Conservation (phyloP, 495 filamentous ascomycete genomes). For the Penicillium nucicola region DNA sequence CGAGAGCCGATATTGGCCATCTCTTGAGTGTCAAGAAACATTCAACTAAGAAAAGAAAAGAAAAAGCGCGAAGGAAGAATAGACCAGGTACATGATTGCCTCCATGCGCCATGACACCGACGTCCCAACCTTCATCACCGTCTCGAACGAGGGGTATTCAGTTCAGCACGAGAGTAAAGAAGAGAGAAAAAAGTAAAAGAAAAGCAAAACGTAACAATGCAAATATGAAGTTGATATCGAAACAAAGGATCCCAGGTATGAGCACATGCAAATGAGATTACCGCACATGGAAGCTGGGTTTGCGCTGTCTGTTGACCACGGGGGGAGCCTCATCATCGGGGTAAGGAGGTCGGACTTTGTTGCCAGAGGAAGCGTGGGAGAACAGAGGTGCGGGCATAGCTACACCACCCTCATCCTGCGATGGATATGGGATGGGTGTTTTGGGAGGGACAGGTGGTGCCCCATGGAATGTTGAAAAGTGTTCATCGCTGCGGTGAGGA, state of each 20-base stretch:
- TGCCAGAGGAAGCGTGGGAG: constrained; percentile 16
- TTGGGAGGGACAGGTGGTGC: constrained; percentile 84
- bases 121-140: constrained; percentile 7
- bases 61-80: background rate
- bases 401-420: constrained; percentile 29
- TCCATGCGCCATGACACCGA: constrained; percentile 13
- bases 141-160: constrained; percentile 29
- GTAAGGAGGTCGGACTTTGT: constrained; percentile 61
- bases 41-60: background rate
- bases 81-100: background rate
- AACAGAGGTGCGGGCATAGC: constrained; percentile 34
- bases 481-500: constrained; percentile 45
- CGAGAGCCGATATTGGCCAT: background rate
- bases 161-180: too few species aligned
- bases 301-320: constrained; percentile 75
- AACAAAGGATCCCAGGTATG: constrained; percentile 6
- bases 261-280: constrained; percentile 23
- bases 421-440: constrained; percentile 65
- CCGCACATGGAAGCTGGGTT: constrained; percentile 69
- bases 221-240: background rate
- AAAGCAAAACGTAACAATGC: constrained; percentile 11
- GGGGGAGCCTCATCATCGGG: constrained; percentile 83
- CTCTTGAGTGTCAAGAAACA: background rate
- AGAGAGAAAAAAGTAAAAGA: too few species aligned
- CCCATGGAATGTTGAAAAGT: constrained; percentile 33